A percentile compares a stretch with the other conserved stretches of the same genome.
Conservation (phyloP, 2,329 filamentous ascomycete genomes). For the Hypoxylon sp. region DNA sequence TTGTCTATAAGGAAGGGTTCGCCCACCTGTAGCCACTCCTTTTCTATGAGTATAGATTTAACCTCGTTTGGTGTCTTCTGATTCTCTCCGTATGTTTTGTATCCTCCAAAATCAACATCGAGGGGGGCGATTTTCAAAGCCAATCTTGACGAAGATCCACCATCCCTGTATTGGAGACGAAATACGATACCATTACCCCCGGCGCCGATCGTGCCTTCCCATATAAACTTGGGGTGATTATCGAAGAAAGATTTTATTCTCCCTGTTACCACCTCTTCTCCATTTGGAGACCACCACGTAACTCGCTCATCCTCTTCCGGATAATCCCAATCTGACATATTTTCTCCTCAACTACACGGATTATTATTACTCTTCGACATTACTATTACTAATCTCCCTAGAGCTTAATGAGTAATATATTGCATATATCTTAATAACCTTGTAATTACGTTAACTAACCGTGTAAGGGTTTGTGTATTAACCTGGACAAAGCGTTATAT, state of each 20-base stretch:
- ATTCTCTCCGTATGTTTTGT: constrained; percentile 22
- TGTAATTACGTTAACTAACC: not conserved
- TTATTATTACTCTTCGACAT: not conserved
- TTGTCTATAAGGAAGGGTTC: not conserved
- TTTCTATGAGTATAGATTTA: constrained; percentile 7
- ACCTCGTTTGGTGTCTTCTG: constrained; percentile 14
- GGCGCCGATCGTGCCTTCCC: constrained; percentile 6
- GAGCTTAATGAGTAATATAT: not conserved
- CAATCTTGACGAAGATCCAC: not conserved
- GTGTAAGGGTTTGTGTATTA: not conserved
- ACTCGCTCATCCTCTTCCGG: too few relatives aligned
- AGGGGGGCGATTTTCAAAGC: constrained; percentile 22
- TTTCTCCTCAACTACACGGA: too few relatives aligned
- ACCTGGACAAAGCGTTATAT: not conserved
- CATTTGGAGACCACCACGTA: not conserved
- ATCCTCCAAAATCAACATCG: constrained; percentile 22
- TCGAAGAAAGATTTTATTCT: constrained; percentile 33
- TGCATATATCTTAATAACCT: not conserved
- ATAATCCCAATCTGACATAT: too few relatives aligned
- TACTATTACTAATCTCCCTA: not conserved
- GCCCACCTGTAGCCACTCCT: constrained; percentile 14
- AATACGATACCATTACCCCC: constrained; percentile 31
- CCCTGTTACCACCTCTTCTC: not conserved
- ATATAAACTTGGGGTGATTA: not conserved
- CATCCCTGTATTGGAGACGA: not conserved